Percentiles rank a stretch among this genome's conserved stretches.
phyloP scores from a whole-genome alignment of 805 yeast species.

The Candida railenensis region DNA sequence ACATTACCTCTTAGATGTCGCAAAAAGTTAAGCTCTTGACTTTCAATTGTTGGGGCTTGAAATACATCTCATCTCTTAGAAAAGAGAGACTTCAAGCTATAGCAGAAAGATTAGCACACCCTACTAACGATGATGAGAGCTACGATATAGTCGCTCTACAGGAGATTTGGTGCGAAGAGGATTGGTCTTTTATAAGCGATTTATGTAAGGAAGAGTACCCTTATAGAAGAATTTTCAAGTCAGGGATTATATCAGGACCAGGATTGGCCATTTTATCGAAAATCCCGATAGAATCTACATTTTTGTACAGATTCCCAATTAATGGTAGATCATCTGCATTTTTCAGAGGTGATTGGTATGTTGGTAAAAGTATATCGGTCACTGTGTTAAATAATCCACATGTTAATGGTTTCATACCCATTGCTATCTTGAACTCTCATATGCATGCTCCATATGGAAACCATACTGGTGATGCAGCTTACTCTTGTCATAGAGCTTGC shows the following conservation, averaged over 20 bases:
- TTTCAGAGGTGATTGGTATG: conserved; percentile 95
- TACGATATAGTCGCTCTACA: conserved; percentile 92
- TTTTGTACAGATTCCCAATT: conserved; percentile 80
- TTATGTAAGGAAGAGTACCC: conserved; percentile 53
- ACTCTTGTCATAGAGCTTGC: conserved; percentile 84
- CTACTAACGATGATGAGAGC: conserved; percentile 25
- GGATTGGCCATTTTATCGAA: conserved; percentile 85
- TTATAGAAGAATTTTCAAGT: conserved; percentile 64
- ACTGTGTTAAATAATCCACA: conserved; percentile 55
- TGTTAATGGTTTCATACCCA: conserved; percentile 44
- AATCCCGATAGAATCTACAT: conserved; percentile 77
- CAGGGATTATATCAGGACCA: conserved; percentile 91
- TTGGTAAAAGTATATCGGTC: conserved; percentile 85
- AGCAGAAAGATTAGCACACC: conserved; percentile 57
- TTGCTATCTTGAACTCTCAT: conserved; percentile 87
- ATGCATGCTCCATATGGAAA: conserved; percentile 94
- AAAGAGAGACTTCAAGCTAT: conserved; percentile 67
- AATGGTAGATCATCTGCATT: conserved; percentile 95
- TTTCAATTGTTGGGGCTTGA: conserved; percentile 87
- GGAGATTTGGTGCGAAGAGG: conserved; percentile 87
- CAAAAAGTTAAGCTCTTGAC: conserved; percentile 52
- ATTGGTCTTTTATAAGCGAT: conserved; percentile 65
- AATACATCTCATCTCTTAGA: conserved; percentile 74
- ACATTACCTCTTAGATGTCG: too few relatives aligned
- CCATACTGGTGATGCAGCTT: conserved; percentile 78